phyloP scores from a whole-genome alignment of 1,139 yeast genomes.

The Zygosaccharomyces pseudobailii region DNA sequence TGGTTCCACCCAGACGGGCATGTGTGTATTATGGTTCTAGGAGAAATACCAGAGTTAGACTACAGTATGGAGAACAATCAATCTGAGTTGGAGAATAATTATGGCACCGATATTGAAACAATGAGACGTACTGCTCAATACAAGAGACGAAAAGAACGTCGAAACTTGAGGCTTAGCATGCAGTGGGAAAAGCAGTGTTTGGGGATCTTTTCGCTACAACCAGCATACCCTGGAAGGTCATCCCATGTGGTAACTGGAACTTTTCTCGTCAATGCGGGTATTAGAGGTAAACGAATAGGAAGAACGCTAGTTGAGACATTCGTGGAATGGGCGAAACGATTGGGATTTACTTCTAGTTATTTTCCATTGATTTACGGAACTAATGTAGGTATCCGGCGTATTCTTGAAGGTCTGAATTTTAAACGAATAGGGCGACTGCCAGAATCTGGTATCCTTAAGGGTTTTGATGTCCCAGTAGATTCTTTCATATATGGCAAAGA shows the following conservation, averaged over 20 bases:
- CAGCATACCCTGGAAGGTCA: slow-evolving; percentile 89
- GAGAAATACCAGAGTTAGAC: slow-evolving; percentile 57
- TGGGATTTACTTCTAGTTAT: slow-evolving; percentile 80
- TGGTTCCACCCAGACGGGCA: slow-evolving; percentile 75
- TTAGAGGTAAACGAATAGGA: slow-evolving; percentile 91
- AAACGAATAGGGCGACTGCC: slow-evolving; percentile 72
- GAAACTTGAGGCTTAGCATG: slow-evolving; percentile 36
- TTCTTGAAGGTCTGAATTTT: slow-evolving; percentile 77
- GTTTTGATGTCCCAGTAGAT: slow-evolving; percentile 78
- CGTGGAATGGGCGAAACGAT: slow-evolving; percentile 82
- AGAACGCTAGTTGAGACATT: slow-evolving; percentile 76
- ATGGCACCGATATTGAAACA: slow-evolving; percentile 22
- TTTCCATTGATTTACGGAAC: slow-evolving; percentile 88
- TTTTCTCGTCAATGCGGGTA: slow-evolving; percentile 86
- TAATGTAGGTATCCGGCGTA: slow-evolving; percentile 72
- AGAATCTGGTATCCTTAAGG: slow-evolving; percentile 82
- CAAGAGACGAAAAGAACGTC: slow-evolving; percentile 24
- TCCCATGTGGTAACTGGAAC: slow-evolving; percentile 91
- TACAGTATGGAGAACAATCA: slow-evolving; percentile 33
- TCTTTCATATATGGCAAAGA: slow-evolving; percentile 67
- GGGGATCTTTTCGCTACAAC: slow-evolving; percentile 78
- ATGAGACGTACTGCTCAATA: slow-evolving; percentile 31
- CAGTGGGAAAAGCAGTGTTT: slow-evolving; percentile 90
- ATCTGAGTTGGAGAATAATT: slow-evolving; percentile 15
- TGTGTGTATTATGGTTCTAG: slow-evolving; percentile 82